Conservation (phyloP, 352 stramenopile genomes). For the Phytophthora agathidicida region DNA sequence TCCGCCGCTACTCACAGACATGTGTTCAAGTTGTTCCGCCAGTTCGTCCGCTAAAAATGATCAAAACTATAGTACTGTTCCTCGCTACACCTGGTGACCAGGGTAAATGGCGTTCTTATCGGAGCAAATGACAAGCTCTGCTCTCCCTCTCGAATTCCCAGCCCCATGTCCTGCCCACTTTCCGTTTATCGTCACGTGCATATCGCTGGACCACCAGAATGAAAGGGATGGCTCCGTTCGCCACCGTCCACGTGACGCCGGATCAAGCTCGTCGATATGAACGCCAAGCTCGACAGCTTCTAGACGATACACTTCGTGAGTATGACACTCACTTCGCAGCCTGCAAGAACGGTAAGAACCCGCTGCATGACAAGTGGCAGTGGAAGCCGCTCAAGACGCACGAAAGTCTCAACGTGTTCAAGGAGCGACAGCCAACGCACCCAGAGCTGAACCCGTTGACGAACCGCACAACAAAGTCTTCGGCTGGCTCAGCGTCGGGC, state of each 20-base stretch:
- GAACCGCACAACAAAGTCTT: constrained; percentile 4
- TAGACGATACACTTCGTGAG: constrained; percentile 31
- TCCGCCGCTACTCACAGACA: neutral
- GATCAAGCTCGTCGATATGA: constrained; percentile 20
- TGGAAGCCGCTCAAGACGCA: constrained; percentile 38
- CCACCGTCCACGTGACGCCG: constrained; percentile 22
- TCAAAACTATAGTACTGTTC: constrained; percentile 1
- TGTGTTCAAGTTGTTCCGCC: neutral
- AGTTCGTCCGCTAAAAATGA: neutral
- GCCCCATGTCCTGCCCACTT: constrained; percentile 7
- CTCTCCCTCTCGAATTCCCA: constrained; percentile 3
- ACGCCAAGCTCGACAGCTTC: constrained; percentile 25
- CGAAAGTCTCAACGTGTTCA: constrained; percentile 35
- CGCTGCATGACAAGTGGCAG: constrained; percentile 37
- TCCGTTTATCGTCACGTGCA: neutral
- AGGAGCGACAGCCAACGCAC: constrained; percentile 37
- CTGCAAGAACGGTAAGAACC: constrained; percentile 20
- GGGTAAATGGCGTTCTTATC: constrained; percentile 16
- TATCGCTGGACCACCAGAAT: constrained; percentile 6
- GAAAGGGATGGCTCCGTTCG: constrained; percentile 29
- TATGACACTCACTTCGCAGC: constrained; percentile 16
- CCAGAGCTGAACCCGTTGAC: constrained; percentile 9
- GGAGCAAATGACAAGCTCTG: neutral
- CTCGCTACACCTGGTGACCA: neutral
- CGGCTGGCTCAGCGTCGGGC: neutral